A percentile compares a stretch with the other conserved stretches of the same genome.
Conservation (phyloP, 2,329 filamentous ascomycete genomes). For the Hypoxylon sp. region DNA sequence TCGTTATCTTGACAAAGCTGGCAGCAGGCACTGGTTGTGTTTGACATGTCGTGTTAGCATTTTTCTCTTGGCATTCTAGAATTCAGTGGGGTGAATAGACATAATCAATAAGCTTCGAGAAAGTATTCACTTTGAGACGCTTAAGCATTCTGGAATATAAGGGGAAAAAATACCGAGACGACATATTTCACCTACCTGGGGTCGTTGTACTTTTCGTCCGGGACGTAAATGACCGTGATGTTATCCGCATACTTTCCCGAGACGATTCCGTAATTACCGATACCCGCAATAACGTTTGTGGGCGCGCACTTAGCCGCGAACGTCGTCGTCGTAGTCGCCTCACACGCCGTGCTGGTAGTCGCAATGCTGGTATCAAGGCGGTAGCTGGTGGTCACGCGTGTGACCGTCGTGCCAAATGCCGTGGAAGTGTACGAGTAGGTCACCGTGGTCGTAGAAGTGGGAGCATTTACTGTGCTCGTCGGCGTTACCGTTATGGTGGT, state of each 20-base stretch:
- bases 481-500: constrained; percentile 51
- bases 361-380: constrained; percentile 32
- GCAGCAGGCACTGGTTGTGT: constrained; percentile 46
- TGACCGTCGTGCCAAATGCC: constrained; percentile 19
- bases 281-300: constrained; percentile 41
- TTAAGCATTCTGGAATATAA: too few species aligned
- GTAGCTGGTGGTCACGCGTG: constrained; percentile 47
- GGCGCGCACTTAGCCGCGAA: constrained; percentile 46
- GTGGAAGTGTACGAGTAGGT: constrained; percentile 5
- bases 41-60: too few species aligned
- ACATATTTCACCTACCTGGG: too few species aligned
- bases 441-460: constrained; percentile 25
- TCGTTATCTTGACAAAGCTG: constrained; percentile 47
- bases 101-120: too few species aligned
- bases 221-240: constrained; percentile 36
- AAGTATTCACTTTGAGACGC: too few species aligned
- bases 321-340: constrained; percentile 41
- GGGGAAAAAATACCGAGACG: too few species aligned
- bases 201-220: constrained; percentile 30
- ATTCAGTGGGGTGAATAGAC: too few species aligned
- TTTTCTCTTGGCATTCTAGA: too few species aligned
- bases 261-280: constrained; percentile 39
- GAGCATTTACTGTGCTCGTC: constrained; percentile 47
- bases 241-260: constrained; percentile 36
- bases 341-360: constrained; percentile 33